A percentile compares a stretch with the other conserved stretches of the same genome.
Conservation (phyloP, 345 rosid genomes). For the Salix brachista region DNA sequence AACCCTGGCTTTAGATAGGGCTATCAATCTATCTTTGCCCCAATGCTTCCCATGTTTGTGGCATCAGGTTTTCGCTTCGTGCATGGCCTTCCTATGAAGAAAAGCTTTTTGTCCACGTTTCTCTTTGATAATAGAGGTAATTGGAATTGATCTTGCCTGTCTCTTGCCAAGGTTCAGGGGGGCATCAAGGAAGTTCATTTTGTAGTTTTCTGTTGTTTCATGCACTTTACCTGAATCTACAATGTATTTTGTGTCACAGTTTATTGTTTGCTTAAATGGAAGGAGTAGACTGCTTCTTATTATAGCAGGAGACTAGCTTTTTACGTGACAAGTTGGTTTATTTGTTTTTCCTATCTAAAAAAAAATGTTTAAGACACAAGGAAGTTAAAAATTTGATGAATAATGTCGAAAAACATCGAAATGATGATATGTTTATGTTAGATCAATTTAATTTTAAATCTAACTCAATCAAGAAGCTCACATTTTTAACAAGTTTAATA, state of each 20-base stretch:
- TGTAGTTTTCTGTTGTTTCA: slow-evolving; percentile 2
- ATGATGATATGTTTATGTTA: too few species aligned
- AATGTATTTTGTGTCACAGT: not conserved
- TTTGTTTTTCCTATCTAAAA: too few species aligned
- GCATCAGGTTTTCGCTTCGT: not conserved
- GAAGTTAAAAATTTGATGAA: too few species aligned
- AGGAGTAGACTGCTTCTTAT: not conserved
- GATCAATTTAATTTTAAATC: too few species aligned
- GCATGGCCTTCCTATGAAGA: not conserved
- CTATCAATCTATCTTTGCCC: slow-evolving; percentile 11
- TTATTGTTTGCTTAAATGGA: not conserved
- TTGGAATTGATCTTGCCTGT: slow-evolving; percentile 3
- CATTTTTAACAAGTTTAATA: too few species aligned
- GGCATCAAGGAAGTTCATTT: slow-evolving; percentile 1
- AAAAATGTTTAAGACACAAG: too few species aligned
- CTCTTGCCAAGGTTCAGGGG: not conserved
- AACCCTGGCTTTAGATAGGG: slow-evolving; percentile 14
- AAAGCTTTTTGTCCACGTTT: slow-evolving; percentile 3
- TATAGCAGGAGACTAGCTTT: too few species aligned
- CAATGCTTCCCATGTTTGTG: not conserved
- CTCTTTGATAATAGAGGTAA: slow-evolving; percentile 16
- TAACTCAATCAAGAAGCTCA: too few species aligned
- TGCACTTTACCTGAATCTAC: not conserved
- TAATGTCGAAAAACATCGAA: too few species aligned
- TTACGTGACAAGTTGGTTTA: too few species aligned